A percentile compares a stretch with the other conserved stretches of the same genome.
These are phyloP conservation scores for Senecio squalidus DNA, from an alignment of 140 eudicot genomes.

Conservation along the genomic window DNA sequence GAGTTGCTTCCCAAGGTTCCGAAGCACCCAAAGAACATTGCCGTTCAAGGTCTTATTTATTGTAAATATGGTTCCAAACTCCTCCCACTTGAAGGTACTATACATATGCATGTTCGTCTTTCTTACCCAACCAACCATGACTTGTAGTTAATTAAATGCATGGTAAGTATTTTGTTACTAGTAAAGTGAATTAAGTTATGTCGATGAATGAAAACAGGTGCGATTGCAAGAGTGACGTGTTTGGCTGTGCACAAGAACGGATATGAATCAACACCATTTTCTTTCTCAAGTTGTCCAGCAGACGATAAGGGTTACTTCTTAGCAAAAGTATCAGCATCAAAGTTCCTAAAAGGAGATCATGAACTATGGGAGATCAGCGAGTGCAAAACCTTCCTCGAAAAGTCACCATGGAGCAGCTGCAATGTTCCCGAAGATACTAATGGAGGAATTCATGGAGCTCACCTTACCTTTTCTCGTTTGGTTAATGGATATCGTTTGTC, in stretches of 20 bases:
- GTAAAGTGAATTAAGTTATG: neutral
- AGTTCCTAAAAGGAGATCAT: conserved; percentile 20
- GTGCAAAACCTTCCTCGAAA: conserved; percentile 59
- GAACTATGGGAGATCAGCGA: conserved; percentile 36
- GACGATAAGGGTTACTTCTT: conserved; percentile 57
- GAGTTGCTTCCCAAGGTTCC: conserved; percentile 9
- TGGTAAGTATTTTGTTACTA: no score
- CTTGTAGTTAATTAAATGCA: no score
- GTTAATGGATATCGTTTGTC: conserved; percentile 31
- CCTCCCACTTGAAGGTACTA: conserved; percentile 56
- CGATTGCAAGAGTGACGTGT: conserved; percentile 42
- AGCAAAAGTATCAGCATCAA: conserved; percentile 31
- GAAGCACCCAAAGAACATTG: conserved; percentile 31
- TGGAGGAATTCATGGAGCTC: conserved; percentile 44
- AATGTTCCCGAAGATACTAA: conserved; percentile 34
- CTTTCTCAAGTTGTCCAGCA: conserved; percentile 39
- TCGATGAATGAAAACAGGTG: conserved; percentile 27
- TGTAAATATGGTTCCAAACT: conserved; percentile 44
- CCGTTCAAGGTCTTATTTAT: conserved; percentile 47
- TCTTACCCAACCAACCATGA: no score
- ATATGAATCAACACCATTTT: conserved; percentile 55
- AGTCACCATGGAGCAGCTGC: conserved; percentile 33
- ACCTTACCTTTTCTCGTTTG: conserved; percentile 33
- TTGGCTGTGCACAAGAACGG: conserved; percentile 48
- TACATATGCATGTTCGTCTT: no score